Base-by-base conservation (phyloP, 2,329 filamentous ascomycete species). In the Amphichorda felina region DNA sequence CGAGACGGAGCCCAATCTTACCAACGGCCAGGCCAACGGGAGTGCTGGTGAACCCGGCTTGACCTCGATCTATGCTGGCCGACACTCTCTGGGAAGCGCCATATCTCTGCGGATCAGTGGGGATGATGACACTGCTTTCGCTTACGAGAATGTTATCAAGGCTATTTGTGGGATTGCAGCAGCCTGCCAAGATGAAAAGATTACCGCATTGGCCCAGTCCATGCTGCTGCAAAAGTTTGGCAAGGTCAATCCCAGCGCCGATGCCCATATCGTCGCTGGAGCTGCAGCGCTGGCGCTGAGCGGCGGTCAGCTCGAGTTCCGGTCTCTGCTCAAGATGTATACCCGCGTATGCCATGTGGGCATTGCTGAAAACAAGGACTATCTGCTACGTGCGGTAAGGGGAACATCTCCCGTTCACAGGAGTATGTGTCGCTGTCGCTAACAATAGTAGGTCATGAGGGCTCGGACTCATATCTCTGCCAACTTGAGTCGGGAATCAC, bases 141-240 rank as follows among this genome's bases (percentile, higher is more conserved):
- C 87, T 0, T 87, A 93, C 51, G 75, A 78, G 25, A 93, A 89
- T 42, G 82, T 96, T n/a, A 78, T 96, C n/a, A 80, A 93, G 51
- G 86, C 89, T 0, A 89, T 98, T 41, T 89, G 93, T 38, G 79
- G 79, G n/a, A 85, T 98, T 52, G 86, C 91, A 1, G 75, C 72
- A 16, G 79, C 75, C 38, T 87, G 80, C 51, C 73, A 81, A 33
- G 88, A 98, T 49, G 79, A 86, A 40, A 94, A 95, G 59, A 94
- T 98, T 36, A 91, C 82, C 6, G 88, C 88, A 5, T 66, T 98
- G 35, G 89, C 88, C 3, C 82, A 95, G 47, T 93, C 87, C 1
- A 95, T 98, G 79, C 74, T 99, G 17, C 62, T 94, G n/a, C 91
- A 98, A 51, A 96, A 98, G 56, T 74, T 96, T 39, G 79, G 82